Base-by-base conservation (phyloP, 2,329 filamentous ascomycete genomes). In the Coleophoma cylindrospora region DNA sequence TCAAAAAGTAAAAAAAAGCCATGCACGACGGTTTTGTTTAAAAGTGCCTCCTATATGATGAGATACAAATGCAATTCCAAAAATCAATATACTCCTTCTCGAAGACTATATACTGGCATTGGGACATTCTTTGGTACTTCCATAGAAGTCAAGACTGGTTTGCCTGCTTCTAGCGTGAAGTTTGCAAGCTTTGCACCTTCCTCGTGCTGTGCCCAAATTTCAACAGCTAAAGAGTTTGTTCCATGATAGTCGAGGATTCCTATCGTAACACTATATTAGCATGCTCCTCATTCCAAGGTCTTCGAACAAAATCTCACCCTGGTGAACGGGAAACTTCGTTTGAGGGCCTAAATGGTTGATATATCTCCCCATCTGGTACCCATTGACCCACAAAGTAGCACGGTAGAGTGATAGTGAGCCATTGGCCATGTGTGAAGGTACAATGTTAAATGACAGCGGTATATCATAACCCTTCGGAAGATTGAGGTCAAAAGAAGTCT, bases 291-390 rank as follows among this genome's bases (percentile, higher is more conserved):
- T 19, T 19, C 3, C 21, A 33, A 32, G 32, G 13, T 8, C 22
- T 12, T 10, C 9, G 9, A 43, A 22, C 13, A n/a, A 7, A 3
- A 9, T 40, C 33, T 10, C 21, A 27, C 34, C 36, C 22, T 47
- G 36, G 17, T 17, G 86, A 0, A 91, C 85, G 1, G 84, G 86
- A 61, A 83, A 91, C 2, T 66, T 72, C 0, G 76, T 81, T 69
- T 91, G 86, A 1, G 87, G 87, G 0, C 87, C 87, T n/a, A 90
- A 74, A 54, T 89, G 84, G 61, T 79, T 81, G 33, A 80, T 55
- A 52, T 77, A 83, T 61, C 82, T 81, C 3, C 78, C 80, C 52
- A 82, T 89, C 64, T 90, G 86, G 65, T 81, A 90, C 2, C 86
- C 87, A 57, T 90, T 89, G 40, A 90, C 81, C 57, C 77, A 90